These are phyloP conservation scores for Camelina hispida DNA, from an alignment of 345 rosid genomes.

Conservation along the genomic window DNA sequence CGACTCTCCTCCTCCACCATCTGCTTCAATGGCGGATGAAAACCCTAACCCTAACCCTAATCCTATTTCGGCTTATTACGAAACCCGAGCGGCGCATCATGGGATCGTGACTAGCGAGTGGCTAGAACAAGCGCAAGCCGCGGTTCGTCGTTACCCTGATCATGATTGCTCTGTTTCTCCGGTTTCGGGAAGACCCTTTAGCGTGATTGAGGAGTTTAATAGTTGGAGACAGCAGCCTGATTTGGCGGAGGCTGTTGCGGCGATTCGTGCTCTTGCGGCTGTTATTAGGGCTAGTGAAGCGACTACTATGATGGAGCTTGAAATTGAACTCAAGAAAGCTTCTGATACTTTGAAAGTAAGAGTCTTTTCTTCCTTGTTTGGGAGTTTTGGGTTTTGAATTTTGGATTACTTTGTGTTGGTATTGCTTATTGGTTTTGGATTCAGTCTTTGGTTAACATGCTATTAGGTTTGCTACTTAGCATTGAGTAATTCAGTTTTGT, in stretches of 20 bases:
- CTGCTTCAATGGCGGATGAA: conserved; percentile 62
- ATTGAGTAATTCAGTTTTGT: background rate
- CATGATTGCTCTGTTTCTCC: conserved; percentile 13
- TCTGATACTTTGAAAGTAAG: conserved; percentile 62
- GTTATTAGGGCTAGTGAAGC: conserved; percentile 84
- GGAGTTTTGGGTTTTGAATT: no score
- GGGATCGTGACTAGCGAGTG: conserved; percentile 86
- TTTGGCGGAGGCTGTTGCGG: conserved; percentile 98
- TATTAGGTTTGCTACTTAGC: background rate
- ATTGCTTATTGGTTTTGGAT: background rate
- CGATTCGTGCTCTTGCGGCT: conserved; percentile 85
- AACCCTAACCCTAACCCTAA: conserved; percentile 50
- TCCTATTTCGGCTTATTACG: conserved; percentile 84
- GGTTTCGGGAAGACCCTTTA: conserved; percentile 53
- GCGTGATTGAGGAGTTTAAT: conserved; percentile 81
- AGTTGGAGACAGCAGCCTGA: conserved; percentile 89
- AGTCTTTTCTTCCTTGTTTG: conserved; percentile 6
- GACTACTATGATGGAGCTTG: conserved; percentile 97
- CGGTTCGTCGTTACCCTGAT: conserved; percentile 47
- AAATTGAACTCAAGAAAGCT: conserved; percentile 90
- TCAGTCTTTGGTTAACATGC: background rate
- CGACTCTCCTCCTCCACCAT: conserved; percentile 41
- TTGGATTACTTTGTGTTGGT: no score
- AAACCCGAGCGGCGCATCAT: conserved; percentile 88
- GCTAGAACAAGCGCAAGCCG: conserved; percentile 91